Evolutionary conservation across 129 eudicot species (phyloP), one percentile per base, ranked within the genome.

Genomic region (Flaveria ramosissima): DNA sequence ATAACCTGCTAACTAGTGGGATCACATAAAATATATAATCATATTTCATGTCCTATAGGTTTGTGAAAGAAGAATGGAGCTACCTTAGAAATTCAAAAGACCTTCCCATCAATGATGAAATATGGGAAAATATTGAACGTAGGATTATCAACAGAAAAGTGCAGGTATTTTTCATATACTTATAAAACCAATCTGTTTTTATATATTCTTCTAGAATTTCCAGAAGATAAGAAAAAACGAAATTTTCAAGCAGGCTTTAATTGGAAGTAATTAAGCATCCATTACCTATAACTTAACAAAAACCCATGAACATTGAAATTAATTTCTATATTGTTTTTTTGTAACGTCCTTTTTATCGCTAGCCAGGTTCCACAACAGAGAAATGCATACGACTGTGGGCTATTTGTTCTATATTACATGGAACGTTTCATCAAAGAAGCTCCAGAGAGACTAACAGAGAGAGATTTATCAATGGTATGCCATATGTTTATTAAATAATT

Each of bases 351-450:
- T 71, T 30, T 27, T 68, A 6, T 19, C 32, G 9, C 21, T 4
- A 41, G 26, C 20, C 84, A 92, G 97, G 96, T 92, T 42, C 97
- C 97, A 16, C 91, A 85, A 15, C 97, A 92, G 79, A 81, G 75
- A 62, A 88, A 92, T 27, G 87, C 84, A 0, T 87, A 85, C 13
- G 97, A 92, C 43, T 92, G 97, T 84, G 97, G 97, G 59, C 84
- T 89, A 39, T 92, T 92, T 80, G 97, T 92, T 77, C 88, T 92
- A 27, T 84, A 51, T 74, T 92, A 86, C 68, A 92, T 92, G 77
- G 88, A 92, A 70, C 92, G 92, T 46, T 89, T 92, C 80, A 76
- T 89, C 57, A 84, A 87, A 46, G 89, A 87, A 36, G 92, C 92
- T 83, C 98, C 93, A 48, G 74, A 83, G 78, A 84, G 98, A 73